Conservation (phyloP, 2,329 filamentous ascomycete species). For the Alternaria sp. region DNA sequence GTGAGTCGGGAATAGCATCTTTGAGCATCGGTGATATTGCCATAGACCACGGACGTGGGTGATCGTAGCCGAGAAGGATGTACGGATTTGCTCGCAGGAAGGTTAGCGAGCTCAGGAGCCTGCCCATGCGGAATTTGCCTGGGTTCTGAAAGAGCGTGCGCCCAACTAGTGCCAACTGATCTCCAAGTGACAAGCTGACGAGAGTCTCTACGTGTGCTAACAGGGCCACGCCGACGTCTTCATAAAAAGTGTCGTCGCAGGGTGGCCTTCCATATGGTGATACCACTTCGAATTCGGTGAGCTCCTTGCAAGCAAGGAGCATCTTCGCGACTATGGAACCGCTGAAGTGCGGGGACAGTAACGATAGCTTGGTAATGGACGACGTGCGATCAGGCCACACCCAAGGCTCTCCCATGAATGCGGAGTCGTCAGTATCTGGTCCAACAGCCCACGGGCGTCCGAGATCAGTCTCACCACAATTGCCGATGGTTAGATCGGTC, state of each 20-base stretch:
- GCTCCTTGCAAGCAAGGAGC: accelerated
- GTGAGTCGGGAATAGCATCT: too few relatives aligned
- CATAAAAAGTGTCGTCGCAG: accelerated
- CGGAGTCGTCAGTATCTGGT: background rate
- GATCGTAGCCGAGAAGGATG: background rate
- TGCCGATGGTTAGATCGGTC: background rate
- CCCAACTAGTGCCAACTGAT: too few relatives aligned
- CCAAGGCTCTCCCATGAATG: background rate
- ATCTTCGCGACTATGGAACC: background rate
- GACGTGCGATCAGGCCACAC: accelerated
- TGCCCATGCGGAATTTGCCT: background rate
- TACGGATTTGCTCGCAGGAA: background rate
- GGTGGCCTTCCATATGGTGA: accelerated
- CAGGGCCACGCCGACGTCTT: accelerated
- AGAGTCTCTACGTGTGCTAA: accelerated
- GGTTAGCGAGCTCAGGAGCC: background rate
- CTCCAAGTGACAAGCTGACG: too few relatives aligned
- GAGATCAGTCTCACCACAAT: background rate
- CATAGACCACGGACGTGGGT: too few relatives aligned
- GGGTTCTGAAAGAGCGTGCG: too few relatives aligned
- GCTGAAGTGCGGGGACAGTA: background rate
- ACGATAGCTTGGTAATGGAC: accelerated
- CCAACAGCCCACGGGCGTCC: background rate
- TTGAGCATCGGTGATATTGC: too few relatives aligned
- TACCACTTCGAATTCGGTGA: background rate